Evolutionary conservation across 176 grass and related monocot species (phyloP).

Genomic region (Oryza meridionalis): DNA sequence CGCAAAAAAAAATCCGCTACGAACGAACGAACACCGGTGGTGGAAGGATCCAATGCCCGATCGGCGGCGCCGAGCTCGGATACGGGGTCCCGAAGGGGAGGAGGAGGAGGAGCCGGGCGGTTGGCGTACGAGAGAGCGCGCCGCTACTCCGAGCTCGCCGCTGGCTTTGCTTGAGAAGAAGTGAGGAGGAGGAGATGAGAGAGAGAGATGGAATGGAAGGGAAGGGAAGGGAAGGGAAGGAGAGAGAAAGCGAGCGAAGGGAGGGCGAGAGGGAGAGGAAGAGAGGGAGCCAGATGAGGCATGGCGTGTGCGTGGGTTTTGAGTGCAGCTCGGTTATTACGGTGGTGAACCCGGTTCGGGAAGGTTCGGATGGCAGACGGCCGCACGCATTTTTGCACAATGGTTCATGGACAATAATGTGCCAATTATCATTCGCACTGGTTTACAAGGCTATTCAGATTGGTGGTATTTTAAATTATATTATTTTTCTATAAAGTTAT

Average conservation of each 20-base stretch:
- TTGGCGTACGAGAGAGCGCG: neutral
- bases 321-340: conserved; percentile 41
- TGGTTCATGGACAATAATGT: neutral
- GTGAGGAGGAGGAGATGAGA: neutral
- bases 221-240: too few relatives aligned
- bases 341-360: conserved; percentile 28
- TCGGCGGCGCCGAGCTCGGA: conserved; percentile 18
- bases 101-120: neutral
- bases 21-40: neutral
- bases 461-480: too few relatives aligned
- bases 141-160: neutral
- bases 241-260: neutral
- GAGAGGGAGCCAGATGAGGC: neutral
- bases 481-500: too few relatives aligned
- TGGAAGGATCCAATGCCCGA: conserved; percentile 45
- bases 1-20: neutral
- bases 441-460: too few relatives aligned
- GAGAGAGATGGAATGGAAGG: too few relatives aligned
- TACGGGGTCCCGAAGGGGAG: neutral
- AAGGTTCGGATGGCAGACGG: conserved; percentile 54
- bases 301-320: neutral
- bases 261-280: too few relatives aligned
- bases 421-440: neutral
- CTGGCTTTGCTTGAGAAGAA: conserved; percentile 46
- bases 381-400: neutral